Conservation (phyloP, 208 protist species). For the Histomonas meleagridis region DNA sequence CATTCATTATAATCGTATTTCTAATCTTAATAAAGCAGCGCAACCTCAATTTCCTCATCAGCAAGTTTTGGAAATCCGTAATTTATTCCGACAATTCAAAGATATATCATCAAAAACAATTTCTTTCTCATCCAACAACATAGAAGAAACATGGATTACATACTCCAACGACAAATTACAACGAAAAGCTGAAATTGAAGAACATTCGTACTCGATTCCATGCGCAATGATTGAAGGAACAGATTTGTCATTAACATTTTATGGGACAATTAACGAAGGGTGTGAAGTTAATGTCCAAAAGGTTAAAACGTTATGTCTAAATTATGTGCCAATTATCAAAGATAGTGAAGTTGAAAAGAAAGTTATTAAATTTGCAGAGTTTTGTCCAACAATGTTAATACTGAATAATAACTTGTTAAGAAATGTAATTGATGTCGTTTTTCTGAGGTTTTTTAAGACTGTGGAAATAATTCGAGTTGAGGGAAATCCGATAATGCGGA, state of each 20-base stretch:
- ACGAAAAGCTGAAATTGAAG: neutral
- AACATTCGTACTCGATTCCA: neutral
- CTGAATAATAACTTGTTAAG: neutral
- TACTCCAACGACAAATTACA: neutral
- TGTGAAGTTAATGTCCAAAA: neutral
- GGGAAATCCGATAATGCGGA: neutral
- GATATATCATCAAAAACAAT: neutral
- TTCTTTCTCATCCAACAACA: neutral
- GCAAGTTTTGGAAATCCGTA: neutral
- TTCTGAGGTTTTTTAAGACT: neutral
- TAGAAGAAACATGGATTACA: neutral
- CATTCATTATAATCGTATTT: neutral
- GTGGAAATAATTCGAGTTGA: neutral
- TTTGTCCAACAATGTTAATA: neutral
- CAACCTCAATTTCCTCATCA: neutral
- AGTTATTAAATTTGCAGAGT: neutral
- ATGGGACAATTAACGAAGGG: neutral
- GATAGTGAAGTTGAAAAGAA: neutral
- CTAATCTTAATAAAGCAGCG: neutral
- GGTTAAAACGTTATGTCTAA: neutral
- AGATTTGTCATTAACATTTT: neutral
- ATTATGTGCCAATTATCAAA: neutral
- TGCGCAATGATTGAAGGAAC: neutral
- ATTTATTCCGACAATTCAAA: neutral
- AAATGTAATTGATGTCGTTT: neutral